Conservation (phyloP, 2,329 filamentous ascomycete species). For the Alternaria panax region DNA sequence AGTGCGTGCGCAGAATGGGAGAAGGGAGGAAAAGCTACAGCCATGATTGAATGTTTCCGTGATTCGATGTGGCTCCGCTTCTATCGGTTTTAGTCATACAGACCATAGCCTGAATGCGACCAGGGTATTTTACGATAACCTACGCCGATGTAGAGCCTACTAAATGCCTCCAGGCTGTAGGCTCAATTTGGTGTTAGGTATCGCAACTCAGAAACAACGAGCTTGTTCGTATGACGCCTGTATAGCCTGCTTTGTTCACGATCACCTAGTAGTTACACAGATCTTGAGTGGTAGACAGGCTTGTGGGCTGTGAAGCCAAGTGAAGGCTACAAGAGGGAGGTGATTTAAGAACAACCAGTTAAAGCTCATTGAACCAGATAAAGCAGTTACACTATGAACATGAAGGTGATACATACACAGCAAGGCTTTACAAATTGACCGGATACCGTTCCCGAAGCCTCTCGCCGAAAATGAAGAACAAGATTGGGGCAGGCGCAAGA, state of each 20-base stretch:
- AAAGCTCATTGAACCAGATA: neutral
- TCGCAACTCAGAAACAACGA: no score
- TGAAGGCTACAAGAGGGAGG: neutral
- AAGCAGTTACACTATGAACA: neutral
- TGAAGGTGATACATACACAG: neutral
- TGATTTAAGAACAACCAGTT: neutral
- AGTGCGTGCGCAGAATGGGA: no score
- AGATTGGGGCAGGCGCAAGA: constrained; percentile 58
- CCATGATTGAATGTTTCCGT: no score
- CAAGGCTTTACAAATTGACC: constrained; percentile 24
- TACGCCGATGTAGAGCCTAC: no score
- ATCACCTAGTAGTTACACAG: neutral
- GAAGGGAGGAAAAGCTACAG: no score
- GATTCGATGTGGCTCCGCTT: no score
- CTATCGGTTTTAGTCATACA: no score
- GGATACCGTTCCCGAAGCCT: constrained; percentile 54
- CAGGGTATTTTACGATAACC: no score
- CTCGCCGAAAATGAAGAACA: constrained; percentile 60
- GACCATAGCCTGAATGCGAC: no score
- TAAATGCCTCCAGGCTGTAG: no score
- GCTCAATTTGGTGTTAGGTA: no score
- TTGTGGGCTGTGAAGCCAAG: neutral
- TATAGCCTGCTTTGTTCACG: neutral
- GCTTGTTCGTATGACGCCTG: neutral
- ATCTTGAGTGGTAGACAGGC: neutral